Evolutionary conservation across 768 basidiomycete genomes (phyloP), one percentile per base, ranked within the genome.

Genomic region (Amanita pallidorosea): DNA sequence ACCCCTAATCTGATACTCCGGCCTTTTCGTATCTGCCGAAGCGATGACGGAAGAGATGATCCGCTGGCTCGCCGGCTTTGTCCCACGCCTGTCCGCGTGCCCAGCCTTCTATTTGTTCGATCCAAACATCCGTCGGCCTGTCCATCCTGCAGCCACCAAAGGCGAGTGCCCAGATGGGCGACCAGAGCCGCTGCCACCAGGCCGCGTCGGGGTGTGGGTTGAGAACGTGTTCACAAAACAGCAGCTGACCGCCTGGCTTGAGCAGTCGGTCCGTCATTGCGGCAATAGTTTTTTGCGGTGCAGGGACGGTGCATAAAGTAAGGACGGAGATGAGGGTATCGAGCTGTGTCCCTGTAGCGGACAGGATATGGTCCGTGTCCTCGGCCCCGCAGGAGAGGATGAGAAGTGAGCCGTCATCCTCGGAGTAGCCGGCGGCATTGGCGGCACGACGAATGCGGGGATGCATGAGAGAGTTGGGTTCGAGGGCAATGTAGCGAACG

Each of bases 181-280:
- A 72, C 86, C 85, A 88, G 45, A 85, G 71, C 0, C 68, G 54
- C 62, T 89, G 87, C 84, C 85, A 88, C 76, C 79, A 77, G 7
- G 75, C 75, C 2, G 85, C 75, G 54, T 82, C 77, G 6, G 57
- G 47, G 0, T 64, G 61, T 1, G 68, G 74, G 55, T 73, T 83
- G 47, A 71, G 63, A 8, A 88, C 83, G 54, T 89, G 87, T 61
- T 89, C 87, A 53, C 79, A 81, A 57, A 80, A 80, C 15, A 88
- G 66, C 0, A 88, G 50, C 46, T 74, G 69, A 0, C 87, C 87
- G 0, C 83, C 81, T 0, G 84, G 74, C 53, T 74, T 79, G 29
- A 89, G 71, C 1, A 80, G 67, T 8, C 79, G 71, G 4, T 65
- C 60, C 3, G 74, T 68, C 13, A 88, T 70, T 0, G 63, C 61